Evolutionary conservation across 1,139 yeast species (phyloP).

Genomic region (Suhomyces yuchorum): DNA sequence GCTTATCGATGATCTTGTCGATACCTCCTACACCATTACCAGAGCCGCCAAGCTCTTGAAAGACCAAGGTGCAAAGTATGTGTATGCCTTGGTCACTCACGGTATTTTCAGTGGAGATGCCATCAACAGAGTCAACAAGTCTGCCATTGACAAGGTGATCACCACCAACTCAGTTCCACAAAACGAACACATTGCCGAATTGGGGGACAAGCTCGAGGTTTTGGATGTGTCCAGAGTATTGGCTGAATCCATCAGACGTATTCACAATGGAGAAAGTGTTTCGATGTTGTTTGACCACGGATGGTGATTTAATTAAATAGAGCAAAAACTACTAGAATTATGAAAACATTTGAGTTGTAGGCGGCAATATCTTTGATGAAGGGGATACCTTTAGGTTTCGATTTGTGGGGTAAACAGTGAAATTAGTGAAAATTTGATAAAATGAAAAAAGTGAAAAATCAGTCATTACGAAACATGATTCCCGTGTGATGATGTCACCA

Average conservation of each 20-base stretch:
- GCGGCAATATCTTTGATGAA: too few species aligned
- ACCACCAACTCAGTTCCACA: constrained; percentile 97
- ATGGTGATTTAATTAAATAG: constrained; percentile 42
- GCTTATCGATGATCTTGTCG: constrained; percentile 88
- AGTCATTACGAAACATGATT: too few species aligned
- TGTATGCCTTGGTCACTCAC: constrained; percentile 88
- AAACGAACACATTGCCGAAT: constrained; percentile 53
- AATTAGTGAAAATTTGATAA: too few species aligned
- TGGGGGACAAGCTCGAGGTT: constrained; percentile 70
- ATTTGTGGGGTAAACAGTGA: too few species aligned
- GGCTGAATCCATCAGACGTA: constrained; percentile 93
- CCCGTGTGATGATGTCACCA: too few species aligned
- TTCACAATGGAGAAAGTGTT: constrained; percentile 95
- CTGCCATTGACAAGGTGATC: constrained; percentile 79
- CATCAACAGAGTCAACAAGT: constrained; percentile 62
- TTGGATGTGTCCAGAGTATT: constrained; percentile 85
- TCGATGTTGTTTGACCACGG: constrained; percentile 92
- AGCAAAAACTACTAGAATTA: background rate
- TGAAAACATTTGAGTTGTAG: background rate
- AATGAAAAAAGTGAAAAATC: too few species aligned
- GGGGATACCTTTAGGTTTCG: too few species aligned
- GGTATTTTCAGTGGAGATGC: constrained; percentile 95
- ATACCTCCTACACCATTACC: constrained; percentile 88
- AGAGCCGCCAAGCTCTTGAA: constrained; percentile 89
- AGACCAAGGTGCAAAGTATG: constrained; percentile 88